A percentile compares a stretch with the other conserved stretches of the same genome.
Evolutionary conservation across 306 rosid species (phyloP).

Genomic region (Chamaecrista fasciculata): DNA sequence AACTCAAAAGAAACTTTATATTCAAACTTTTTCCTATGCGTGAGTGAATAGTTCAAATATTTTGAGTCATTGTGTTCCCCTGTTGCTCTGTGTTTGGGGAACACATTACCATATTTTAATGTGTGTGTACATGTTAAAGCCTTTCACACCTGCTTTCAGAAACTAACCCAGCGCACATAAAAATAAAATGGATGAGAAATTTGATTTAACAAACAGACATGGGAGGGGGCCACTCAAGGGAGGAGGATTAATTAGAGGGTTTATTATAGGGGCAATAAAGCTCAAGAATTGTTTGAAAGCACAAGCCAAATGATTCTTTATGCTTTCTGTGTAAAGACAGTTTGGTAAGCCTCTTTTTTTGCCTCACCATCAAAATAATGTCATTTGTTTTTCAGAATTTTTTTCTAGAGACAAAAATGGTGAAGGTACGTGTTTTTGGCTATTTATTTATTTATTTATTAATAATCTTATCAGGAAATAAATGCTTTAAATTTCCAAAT

Average conservation of each 20-base stretch:
- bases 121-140: constrained; percentile 12
- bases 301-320: constrained; percentile 9
- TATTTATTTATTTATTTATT: no score
- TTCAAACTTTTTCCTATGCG: background rate
- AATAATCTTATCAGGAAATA: background rate
- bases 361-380: background rate
- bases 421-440: background rate
- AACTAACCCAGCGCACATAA: constrained; percentile 9
- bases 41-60: constrained; percentile 21
- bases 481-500: background rate
- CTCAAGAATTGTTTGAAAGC: constrained; percentile 23
- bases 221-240: background rate
- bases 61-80: constrained; percentile 29
- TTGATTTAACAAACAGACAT: background rate
- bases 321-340: constrained; percentile 10
- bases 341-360: constrained; percentile 22
- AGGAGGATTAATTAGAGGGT: background rate
- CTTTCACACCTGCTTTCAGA: background rate
- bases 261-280: constrained; percentile 22
- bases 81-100: constrained; percentile 34
- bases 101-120: constrained; percentile 28
- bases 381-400: background rate
- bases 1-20: constrained; percentile 20
- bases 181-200: constrained; percentile 15
- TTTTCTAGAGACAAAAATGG: background rate